Base-by-base conservation (phyloP, 1,284 basidiomycete genomes). In the Tremellales sp. region DNA sequence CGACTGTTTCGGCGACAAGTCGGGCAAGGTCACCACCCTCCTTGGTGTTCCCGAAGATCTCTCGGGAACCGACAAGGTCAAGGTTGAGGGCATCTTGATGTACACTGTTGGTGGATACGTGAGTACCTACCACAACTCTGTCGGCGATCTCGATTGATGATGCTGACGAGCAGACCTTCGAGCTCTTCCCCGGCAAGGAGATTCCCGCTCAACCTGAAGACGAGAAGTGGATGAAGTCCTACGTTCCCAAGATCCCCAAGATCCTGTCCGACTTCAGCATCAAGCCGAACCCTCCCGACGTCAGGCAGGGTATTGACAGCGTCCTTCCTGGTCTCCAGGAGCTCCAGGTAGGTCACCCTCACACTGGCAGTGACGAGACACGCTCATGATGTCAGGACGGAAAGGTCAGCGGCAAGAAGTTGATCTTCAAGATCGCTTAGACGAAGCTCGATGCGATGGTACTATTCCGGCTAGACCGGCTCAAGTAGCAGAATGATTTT, bases 61-160 rank as follows among this genome's bases (percentile, higher is more conserved):
- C 46, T 53, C 40, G 19, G 17, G 40, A 45, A 58, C 42, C 46
- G 54, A 13, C 49, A 56, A 63, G 19, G 54, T 70, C 45, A 56
- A 64, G 43, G 46, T 61, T 26, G 57, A 53, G 22, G 40, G 39
- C n/a, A 68, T 64, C 7, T 49, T 68, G 31, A 62, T 67, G 46
- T 70, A 68, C 57, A 64, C 65, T 3, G 43, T 63, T 11, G 62
- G 61, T 41, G 67, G 67, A 11, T 51, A 45, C 8, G 60, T 59
- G 19, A 52, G 60, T 54, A 15, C 25, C 27, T 40, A 26, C 35
- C 17, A 15, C n/a, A 8, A 8, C n/a, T 33, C 29, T n/a, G 8
- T 33, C 29, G 10, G 8, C 35, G 17, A 35, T 31, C 12, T 21
- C 22, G 2, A 33, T 11, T 2, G 21, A 19, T 22, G 43, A 17